Base-by-base conservation (phyloP, 2,329 filamentous ascomycete genomes). In the Neofusicoccum ribis region DNA sequence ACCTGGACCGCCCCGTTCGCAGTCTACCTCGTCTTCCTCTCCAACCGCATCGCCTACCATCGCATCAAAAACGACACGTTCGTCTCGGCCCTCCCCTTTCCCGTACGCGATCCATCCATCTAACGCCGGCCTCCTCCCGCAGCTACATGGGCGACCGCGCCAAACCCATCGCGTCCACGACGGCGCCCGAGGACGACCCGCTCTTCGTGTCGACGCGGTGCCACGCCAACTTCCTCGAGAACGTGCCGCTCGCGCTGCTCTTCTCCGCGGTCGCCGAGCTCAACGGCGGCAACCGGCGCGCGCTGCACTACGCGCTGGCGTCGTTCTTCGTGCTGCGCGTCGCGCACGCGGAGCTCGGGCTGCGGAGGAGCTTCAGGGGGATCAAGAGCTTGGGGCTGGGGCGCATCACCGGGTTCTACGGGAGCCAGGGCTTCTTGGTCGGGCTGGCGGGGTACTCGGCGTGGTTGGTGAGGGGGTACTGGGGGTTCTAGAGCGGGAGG, bases 171-270 rank as follows among this genome's bases (percentile, higher is more conserved):
- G 3, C 39, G 8, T 15, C 14, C 41, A 39, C 27, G 14, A 9
- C 20, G 9, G 27, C 17, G 3, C 64, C 64, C 4, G 54, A 65
- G 14, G 20, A 43, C 20, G 63, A 65, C 44, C 15, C 44, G 31
- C 72, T 82, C 20, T 75, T 74, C 65, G 69, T 79, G 37, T 74
- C 75, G 6, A 71, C 68, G 11, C 75, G 80, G 43, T 70, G 72
- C 34, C 78, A 81, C 63, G 67, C 71, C 36, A 82, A 82, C 63
- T 83, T 81, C 67, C 65, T 76, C 39, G 80, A 82, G 68, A 81
- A 80, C 63, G 78, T 81, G 15, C 79, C 80, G 1, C 63, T 81
- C 8, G 75, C 76, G 3, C 70, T 82, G 34, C 67, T 74, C 3
- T 59, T 81, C 14, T 73, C 76, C 3, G 68, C 76, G n/a, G 64